Evolutionary conservation across 768 basidiomycete species (phyloP), one percentile per base, ranked within the genome.

Genomic region (Mycena filopes): DNA sequence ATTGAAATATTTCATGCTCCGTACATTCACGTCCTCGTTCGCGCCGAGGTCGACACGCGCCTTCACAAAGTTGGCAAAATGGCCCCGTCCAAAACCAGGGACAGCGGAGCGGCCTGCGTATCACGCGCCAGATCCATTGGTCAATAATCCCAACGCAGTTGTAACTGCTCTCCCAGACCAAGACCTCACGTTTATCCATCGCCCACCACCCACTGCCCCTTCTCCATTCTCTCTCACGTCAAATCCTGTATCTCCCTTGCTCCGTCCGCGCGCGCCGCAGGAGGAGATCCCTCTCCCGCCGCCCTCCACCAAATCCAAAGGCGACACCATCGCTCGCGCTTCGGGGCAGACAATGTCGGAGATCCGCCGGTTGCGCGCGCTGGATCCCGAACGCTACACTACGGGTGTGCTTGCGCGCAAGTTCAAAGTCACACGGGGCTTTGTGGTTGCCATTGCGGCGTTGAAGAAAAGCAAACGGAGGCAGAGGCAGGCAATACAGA

Each of bases 151-250:
- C 41, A 80, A 84, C 41, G 87, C 86, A 40, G 76, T 76, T 50
- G 85, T 88, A 53, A 86, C 82, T 12, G 60, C 77, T 11, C 76
- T 90, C 23, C 76, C 79, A 8, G 86, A 85, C 66, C 84, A 85
- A 60, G 80, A 84, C 63, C 76, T 94, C 59, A 92, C 92, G 0
- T 95, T 95, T 75, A 89, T 95, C 62, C 92, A 93, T 74, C 89
- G 94, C 45, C 91, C 91, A n/a, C 94, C 93, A 0, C 91, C 93
- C 0, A 87, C 90, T 12, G 85, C 89, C 12, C 90, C 91, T 11
- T 83, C 92, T 20, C 92, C 93, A 4, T 80, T 82, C 63, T 95
- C 93, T 21, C 85, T 88, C 60, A 89, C 87, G 7, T 87, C 87
- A 7, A 80, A 84, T 11, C 93, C 93, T 12, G 77, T 85, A 8